These are phyloP conservation scores for Spironucleus salmonicida DNA, from an alignment of 208 protist species.

Conservation along the genomic window DNA sequence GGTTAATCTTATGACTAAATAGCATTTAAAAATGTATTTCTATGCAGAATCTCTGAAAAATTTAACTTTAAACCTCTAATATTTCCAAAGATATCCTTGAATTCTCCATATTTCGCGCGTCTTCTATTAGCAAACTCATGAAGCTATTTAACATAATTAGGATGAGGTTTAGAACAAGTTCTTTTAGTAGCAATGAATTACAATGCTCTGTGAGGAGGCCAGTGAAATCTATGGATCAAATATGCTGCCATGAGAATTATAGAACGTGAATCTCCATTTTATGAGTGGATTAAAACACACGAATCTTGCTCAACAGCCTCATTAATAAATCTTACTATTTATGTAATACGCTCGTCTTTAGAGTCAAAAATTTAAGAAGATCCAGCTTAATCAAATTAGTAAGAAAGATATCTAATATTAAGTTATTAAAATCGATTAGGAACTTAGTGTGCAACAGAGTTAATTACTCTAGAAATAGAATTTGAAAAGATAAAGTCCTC, in stretches of 20 bases:
- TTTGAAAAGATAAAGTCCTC: slow-evolving; percentile 34
- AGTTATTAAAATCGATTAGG: slow-evolving; percentile 18
- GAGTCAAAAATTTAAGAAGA: slow-evolving; percentile 24
- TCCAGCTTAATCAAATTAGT: slow-evolving; percentile 7
- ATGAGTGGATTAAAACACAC: slow-evolving; percentile 31
- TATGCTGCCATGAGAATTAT: slow-evolving; percentile 29
- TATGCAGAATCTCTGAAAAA: slow-evolving; percentile 20
- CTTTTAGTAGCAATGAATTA: slow-evolving; percentile 32
- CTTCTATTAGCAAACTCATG: slow-evolving; percentile 10
- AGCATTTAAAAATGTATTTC: slow-evolving; percentile 33
- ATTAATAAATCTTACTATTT: slow-evolving; percentile 23
- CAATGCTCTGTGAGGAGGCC: slow-evolving; percentile 27
- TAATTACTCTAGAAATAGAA: slow-evolving; percentile 23
- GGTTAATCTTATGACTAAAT: not conserved
- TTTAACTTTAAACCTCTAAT: slow-evolving; percentile 17
- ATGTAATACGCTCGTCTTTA: slow-evolving; percentile 12
- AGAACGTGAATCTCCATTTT: slow-evolving; percentile 19
- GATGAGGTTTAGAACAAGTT: not conserved
- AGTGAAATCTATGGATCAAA: slow-evolving; percentile 30
- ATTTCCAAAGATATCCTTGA: slow-evolving; percentile 35
- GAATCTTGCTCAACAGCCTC: slow-evolving; percentile 26
- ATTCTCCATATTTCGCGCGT: slow-evolving; percentile 22
- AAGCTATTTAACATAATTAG: slow-evolving; percentile 16
- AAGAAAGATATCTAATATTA: slow-evolving; percentile 23
- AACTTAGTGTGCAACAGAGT: not conserved